Conservation (phyloP, 768 basidiomycete genomes). For the Boletus rubroflammeus region DNA sequence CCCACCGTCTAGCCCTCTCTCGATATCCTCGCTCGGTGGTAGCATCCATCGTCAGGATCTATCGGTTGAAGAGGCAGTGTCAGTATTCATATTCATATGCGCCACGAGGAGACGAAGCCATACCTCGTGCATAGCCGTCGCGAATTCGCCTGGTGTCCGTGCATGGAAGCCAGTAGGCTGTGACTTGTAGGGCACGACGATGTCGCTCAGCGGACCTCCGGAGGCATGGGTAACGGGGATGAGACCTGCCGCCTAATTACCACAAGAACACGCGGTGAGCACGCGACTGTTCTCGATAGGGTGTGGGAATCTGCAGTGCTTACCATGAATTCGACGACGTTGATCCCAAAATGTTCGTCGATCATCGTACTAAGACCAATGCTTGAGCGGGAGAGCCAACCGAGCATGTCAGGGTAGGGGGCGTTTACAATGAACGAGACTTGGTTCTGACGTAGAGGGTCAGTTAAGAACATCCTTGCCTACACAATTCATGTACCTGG, state of each 20-base stretch:
- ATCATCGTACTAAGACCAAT: slow-evolving; percentile 95
- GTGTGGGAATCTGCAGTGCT: slow-evolving; percentile 21
- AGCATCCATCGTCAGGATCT: slow-evolving; percentile 48
- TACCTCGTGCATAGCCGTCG: slow-evolving; percentile 59
- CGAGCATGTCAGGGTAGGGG: slow-evolving; percentile 64
- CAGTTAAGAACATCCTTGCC: neutral
- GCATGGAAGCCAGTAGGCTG: slow-evolving; percentile 85
- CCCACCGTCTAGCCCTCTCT: slow-evolving; percentile 64
- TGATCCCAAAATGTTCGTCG: slow-evolving; percentile 98
- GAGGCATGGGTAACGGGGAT: slow-evolving; percentile 92
- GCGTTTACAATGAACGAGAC: slow-evolving; percentile 84
- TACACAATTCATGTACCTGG: slow-evolving; percentile 42
- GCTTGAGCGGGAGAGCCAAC: slow-evolving; percentile 69
- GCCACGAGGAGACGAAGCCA: slow-evolving; percentile 6
- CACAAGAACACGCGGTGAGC: slow-evolving; percentile 10
- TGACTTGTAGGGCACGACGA: slow-evolving; percentile 76
- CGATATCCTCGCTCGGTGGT: slow-evolving; percentile 62
- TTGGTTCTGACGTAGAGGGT: slow-evolving; percentile 44
- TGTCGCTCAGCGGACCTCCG: slow-evolving; percentile 88
- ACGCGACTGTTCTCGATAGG: slow-evolving; percentile 2
- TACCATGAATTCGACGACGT: slow-evolving; percentile 97
- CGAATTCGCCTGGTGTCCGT: slow-evolving; percentile 58
- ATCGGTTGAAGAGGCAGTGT: slow-evolving; percentile 3
- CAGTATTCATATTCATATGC: neutral
- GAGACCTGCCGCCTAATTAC: slow-evolving; percentile 80